Conservation (phyloP, 306 rosid species). For the Vigna hirtella region DNA sequence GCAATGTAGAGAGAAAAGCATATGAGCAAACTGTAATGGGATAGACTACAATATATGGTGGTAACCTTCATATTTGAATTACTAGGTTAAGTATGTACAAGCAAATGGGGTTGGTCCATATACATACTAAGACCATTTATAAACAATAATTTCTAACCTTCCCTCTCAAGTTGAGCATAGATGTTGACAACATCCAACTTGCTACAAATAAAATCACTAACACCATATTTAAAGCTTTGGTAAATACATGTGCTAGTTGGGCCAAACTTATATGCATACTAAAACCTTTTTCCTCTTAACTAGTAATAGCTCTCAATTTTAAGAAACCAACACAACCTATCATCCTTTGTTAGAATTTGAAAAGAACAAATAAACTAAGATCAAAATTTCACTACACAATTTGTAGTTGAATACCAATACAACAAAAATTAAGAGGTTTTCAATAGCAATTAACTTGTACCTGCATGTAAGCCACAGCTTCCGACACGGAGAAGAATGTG, state of each 20-base stretch:
- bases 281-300: too few relatives aligned
- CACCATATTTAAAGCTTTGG: too few relatives aligned
- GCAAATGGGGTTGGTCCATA: background rate
- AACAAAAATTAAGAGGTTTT: background rate
- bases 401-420: background rate
- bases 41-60: constrained; percentile 61
- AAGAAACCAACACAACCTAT: background rate
- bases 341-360: background rate
- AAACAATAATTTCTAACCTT: too few relatives aligned
- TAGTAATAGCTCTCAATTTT: background rate
- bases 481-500: constrained; percentile 85
- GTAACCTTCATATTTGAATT: constrained; percentile 50
- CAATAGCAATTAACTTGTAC: constrained; percentile 44
- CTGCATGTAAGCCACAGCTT: constrained; percentile 93
- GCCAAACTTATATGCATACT: background rate
- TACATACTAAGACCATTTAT: background rate
- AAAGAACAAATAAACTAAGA: constrained; percentile 10
- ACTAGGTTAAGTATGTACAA: background rate
- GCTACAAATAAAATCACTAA: too few relatives aligned
- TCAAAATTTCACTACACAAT: constrained; percentile 6
- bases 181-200: too few relatives aligned
- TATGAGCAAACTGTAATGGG: background rate
- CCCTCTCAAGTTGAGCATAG: too few relatives aligned
- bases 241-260: too few relatives aligned
- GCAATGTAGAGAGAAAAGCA: background rate